Evolutionary conservation across 345 rosid genomes (phyloP).

Genomic region (Theobroma cacao): DNA sequence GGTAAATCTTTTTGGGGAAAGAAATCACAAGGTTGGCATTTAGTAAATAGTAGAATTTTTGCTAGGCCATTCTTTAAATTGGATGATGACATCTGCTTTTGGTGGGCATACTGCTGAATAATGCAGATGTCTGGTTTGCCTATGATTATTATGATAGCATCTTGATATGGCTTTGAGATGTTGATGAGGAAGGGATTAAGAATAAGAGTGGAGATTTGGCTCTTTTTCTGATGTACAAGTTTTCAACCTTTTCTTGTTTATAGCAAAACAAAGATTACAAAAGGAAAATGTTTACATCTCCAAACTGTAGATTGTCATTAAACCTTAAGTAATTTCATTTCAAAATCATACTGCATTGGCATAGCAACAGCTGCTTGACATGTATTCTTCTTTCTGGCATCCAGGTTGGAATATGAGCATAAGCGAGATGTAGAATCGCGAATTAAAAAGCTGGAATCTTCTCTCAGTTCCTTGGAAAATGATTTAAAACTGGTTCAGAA

Average conservation of each 20-base stretch:
- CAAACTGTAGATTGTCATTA: background rate
- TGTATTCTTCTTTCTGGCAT: conserved; percentile 14
- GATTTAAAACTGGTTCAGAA: conserved; percentile 56
- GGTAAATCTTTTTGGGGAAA: background rate
- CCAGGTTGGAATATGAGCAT: conserved; percentile 91
- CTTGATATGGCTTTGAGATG: background rate
- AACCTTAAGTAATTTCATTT: background rate
- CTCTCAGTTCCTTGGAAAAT: conserved; percentile 58
- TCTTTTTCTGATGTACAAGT: background rate
- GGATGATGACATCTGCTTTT: background rate
- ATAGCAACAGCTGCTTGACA: background rate
- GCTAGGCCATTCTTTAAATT: background rate
- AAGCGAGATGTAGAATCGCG: conserved; percentile 87
- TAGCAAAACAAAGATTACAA: background rate
- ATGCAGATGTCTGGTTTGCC: background rate
- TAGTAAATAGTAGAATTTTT: background rate
- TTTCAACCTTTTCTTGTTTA: background rate
- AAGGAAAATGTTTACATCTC: background rate
- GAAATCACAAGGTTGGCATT: background rate
- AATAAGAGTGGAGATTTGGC: background rate
- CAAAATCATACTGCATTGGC: background rate
- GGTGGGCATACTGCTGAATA: background rate
- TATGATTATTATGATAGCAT: conserved; percentile 1
- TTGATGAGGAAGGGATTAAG: background rate
- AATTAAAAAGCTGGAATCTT: conserved; percentile 75